A percentile compares a stretch with the other conserved stretches of the same genome.
phyloP scores from a whole-genome alignment of 345 rosid species.

The Eucalyptus curtisii region DNA sequence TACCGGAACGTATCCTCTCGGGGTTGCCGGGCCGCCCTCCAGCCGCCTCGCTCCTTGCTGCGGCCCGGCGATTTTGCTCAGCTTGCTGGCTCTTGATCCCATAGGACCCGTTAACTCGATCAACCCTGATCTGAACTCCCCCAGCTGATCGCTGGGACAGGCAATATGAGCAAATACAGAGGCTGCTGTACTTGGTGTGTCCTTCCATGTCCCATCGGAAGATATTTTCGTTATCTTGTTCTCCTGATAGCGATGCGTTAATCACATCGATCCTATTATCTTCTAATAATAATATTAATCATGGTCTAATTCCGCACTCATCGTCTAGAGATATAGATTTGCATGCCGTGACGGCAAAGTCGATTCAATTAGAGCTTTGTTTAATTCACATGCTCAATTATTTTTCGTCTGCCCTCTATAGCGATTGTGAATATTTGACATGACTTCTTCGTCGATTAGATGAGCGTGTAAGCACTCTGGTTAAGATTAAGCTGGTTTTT shows the following conservation, averaged over 20 bases:
- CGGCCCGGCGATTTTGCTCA: not conserved
- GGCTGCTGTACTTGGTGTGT: not conserved
- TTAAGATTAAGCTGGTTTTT: not conserved
- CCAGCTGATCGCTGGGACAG: not conserved
- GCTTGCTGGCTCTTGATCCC: constrained; percentile 10
- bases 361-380: not conserved
- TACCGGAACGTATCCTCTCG: constrained; percentile 22
- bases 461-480: not conserved
- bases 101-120: not conserved
- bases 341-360: not conserved
- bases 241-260: not conserved
- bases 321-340: not conserved
- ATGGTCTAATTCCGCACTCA: not conserved
- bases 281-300: not conserved
- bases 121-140: not conserved
- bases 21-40: not conserved
- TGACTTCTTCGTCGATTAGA: not conserved
- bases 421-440: not conserved
- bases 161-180: not conserved
- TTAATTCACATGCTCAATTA: not conserved
- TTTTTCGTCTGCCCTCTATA: not conserved
- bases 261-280: not conserved
- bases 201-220: not conserved
- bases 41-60: not conserved
- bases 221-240: not conserved